Conservation (phyloP, 177 flowering plant species). For the Tripterygium wilfordii region DNA sequence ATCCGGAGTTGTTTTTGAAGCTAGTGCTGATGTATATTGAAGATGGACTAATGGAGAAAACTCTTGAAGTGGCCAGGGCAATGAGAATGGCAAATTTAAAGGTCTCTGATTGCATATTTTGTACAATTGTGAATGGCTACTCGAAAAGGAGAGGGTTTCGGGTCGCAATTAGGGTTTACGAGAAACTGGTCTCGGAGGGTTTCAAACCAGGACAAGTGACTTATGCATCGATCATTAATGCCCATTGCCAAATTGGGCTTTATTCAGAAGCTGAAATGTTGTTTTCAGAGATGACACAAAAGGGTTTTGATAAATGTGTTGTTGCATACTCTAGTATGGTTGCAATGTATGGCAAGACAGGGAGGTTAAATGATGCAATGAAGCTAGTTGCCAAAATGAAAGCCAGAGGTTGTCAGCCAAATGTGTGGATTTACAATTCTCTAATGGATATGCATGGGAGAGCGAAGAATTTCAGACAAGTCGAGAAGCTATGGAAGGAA, state of each 20-base stretch:
- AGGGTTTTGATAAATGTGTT: slow-evolving; percentile 68
- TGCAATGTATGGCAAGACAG: slow-evolving; percentile 64
- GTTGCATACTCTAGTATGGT: slow-evolving; percentile 84
- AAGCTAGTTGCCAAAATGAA: slow-evolving; percentile 75
- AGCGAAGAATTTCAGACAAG: slow-evolving; percentile 49
- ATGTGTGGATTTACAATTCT: slow-evolving; percentile 80
- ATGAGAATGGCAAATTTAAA: slow-evolving; percentile 36
- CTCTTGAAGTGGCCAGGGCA: slow-evolving; percentile 33
- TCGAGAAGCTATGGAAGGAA: slow-evolving; percentile 80
- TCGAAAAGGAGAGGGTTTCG: slow-evolving; percentile 41
- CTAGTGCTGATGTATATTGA: slow-evolving; percentile 67
- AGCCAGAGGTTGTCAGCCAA: slow-evolving; percentile 62
- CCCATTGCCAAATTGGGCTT: slow-evolving; percentile 39
- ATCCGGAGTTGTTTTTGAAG: slow-evolving; percentile 55
- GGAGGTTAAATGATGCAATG: slow-evolving; percentile 62
- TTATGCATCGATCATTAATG: slow-evolving; percentile 51
- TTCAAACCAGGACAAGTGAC: slow-evolving; percentile 85
- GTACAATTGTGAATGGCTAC: slow-evolving; percentile 62
- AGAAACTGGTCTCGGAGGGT: slow-evolving; percentile 32
- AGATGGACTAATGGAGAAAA: slow-evolving; percentile 52
- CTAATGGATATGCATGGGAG: slow-evolving; percentile 75
- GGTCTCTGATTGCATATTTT: slow-evolving; percentile 66
- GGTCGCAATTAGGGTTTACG: slow-evolving; percentile 39
- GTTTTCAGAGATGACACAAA: slow-evolving; percentile 52
- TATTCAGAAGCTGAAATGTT: slow-evolving; percentile 44